Conservation (phyloP, 495 filamentous ascomycete genomes). For the Thozetella sp. region DNA sequence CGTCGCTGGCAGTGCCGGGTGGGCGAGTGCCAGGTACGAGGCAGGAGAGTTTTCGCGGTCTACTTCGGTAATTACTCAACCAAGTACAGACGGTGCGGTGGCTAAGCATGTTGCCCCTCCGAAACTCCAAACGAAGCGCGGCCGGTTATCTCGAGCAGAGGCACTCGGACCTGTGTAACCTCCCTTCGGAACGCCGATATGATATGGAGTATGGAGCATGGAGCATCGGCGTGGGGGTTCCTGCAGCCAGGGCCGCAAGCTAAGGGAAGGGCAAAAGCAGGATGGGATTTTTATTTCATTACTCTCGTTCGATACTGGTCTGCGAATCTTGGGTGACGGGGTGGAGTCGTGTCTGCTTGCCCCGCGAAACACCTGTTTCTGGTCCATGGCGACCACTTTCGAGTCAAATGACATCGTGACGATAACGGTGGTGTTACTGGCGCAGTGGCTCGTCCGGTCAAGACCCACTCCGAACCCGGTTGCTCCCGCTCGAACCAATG, state of each 20-base stretch:
- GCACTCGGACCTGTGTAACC: no score
- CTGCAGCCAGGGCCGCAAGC: no score
- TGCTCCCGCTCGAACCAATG: neutral
- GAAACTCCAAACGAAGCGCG: neutral
- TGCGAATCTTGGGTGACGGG: neutral
- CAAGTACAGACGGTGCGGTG: no score
- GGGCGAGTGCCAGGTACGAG: no score
- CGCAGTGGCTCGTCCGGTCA: no score
- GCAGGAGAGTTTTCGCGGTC: no score
- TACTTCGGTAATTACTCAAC: no score
- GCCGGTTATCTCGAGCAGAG: neutral
- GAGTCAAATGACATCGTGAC: constrained; percentile 1
- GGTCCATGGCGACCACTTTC: neutral
- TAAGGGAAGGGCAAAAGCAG: no score
- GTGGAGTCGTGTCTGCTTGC: neutral
- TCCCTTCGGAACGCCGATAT: no score
- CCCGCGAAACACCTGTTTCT: constrained; percentile 1
- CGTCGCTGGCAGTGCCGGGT: neutral
- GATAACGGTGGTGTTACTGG: neutral
- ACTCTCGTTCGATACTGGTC: neutral
- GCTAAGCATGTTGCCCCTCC: neutral
- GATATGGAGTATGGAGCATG: no score
- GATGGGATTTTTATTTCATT: no score
- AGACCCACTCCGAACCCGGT: neutral
- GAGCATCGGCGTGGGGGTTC: neutral